These are phyloP conservation scores for Fusarium tanahbumbuense DNA, from an alignment of 2,329 filamentous ascomycete genomes.

Conservation along the genomic window DNA sequence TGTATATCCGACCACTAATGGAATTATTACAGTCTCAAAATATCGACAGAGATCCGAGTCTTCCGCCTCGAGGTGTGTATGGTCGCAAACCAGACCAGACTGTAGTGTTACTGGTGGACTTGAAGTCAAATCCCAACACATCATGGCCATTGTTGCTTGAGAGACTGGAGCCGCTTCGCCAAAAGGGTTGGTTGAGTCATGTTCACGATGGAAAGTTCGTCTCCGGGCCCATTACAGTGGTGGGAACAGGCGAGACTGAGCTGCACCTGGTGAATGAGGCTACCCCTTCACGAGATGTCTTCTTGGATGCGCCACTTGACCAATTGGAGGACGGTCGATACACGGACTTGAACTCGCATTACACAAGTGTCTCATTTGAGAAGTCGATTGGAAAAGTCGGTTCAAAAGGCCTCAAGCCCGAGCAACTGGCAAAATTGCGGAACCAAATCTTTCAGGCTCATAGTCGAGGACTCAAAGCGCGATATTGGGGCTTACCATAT, in stretches of 20 bases:
- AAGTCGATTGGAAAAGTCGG: slow-evolving; percentile 64
- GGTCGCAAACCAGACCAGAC: slow-evolving; percentile 63
- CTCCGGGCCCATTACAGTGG: slow-evolving; percentile 71
- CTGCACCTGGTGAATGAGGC: slow-evolving; percentile 32
- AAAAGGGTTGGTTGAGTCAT: slow-evolving; percentile 67
- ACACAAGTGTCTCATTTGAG: slow-evolving; percentile 70
- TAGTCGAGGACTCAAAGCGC: slow-evolving; percentile 62
- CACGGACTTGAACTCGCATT: slow-evolving; percentile 70
- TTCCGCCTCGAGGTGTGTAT: slow-evolving; percentile 64
- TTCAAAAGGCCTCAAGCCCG: slow-evolving; percentile 56
- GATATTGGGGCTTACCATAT: slow-evolving; percentile 70
- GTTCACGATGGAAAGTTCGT: slow-evolving; percentile 63
- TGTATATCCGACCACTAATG: slow-evolving; percentile 74
- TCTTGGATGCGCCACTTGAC: slow-evolving; percentile 73
- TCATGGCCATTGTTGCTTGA: slow-evolving; percentile 45
- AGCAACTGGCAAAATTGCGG: slow-evolving; percentile 58
- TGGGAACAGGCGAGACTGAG: slow-evolving; percentile 68
- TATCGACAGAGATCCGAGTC: background rate
- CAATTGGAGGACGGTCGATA: slow-evolving; percentile 54
- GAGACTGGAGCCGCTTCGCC: slow-evolving; percentile 66
- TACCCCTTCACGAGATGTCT: slow-evolving; percentile 63
- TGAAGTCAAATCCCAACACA: slow-evolving; percentile 64
- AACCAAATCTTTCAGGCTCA: slow-evolving; percentile 64
- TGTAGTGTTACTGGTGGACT: slow-evolving; percentile 73
- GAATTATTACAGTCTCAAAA: slow-evolving; percentile 66